Base-by-base conservation (phyloP, 768 basidiomycete species). In the Kwoniella shandongensis region DNA sequence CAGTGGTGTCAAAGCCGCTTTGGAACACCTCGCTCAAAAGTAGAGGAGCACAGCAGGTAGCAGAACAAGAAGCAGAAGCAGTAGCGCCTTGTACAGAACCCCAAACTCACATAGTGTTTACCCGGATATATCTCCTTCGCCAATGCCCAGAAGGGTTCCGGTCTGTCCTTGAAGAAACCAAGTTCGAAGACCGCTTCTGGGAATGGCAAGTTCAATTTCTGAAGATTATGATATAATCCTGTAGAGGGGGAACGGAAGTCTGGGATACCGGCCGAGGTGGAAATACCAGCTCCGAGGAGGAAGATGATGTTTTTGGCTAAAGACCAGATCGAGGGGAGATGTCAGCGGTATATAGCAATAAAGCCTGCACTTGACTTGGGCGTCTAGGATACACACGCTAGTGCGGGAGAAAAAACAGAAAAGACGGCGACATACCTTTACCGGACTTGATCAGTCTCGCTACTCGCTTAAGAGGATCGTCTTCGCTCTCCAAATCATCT, bases 121-220 rank as follows among this genome's bases (percentile, higher is more conserved):
- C 89, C 91, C 3, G 96, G 94, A 73, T 91, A 91, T 4, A 98
- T 83, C 67, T 96, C 96, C 52, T 88, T 85, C 0, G 94, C 96
- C 35, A 99, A 85, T 0, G 86, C 88, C 76, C 92, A 97, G 75
- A 97, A 78, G 3, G 78, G 74, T 59, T 84, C 79, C 3, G 91
- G 91, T 60, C 89, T 88, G 41, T 78, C 71, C 63, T 84, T 80
- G 80, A 97, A 93, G 79, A 86, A 98, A 46, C 80, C 79, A 67
- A 98, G 87, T 64, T 97, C 89, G 67, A 98, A 98, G 27, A 97
- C 92, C 0, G 93, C 93, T 70, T 98, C 93, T 0, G 93, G 91
- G 67, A 88, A 85, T n/a, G 91, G 92, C 15, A 80, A 65, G 38
- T 78, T 71, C 57, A 79, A 73, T 18, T 68, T 66, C 47, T 74